Evolutionary conservation across 2,329 filamentous ascomycete species (phyloP).

Genomic region (Purpureocillium lavendulum): DNA sequence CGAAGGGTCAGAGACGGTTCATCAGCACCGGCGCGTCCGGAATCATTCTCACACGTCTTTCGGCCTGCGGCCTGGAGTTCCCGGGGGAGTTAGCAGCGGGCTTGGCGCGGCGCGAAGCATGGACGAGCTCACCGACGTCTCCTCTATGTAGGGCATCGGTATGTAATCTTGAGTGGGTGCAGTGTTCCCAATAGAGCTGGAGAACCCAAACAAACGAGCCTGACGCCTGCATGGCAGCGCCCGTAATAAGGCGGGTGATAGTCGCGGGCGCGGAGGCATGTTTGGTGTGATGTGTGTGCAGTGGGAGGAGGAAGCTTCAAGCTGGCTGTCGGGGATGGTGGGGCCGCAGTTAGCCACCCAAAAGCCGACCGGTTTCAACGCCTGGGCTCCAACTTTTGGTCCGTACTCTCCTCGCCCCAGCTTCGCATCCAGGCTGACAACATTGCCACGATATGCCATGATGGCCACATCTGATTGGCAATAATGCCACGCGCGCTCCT

Average conservation of each 20-base stretch:
- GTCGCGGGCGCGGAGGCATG: slow-evolving; percentile 22
- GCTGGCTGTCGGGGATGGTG: no score
- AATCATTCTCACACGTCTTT: slow-evolving; percentile 56
- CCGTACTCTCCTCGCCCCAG: no score
- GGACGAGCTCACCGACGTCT: slow-evolving; percentile 26
- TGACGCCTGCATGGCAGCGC: slow-evolving; percentile 23
- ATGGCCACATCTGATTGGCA: no score
- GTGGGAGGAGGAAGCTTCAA: slow-evolving; percentile 2
- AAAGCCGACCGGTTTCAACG: no score
- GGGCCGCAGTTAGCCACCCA: no score
- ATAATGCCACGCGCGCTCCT: no score
- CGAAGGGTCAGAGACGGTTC: slow-evolving; percentile 9
- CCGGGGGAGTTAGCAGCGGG: slow-evolving; percentile 15
- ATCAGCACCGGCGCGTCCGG: no score
- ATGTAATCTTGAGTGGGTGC: slow-evolving; percentile 30
- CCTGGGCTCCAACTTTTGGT: no score
- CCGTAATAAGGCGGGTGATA: slow-evolving; percentile 23
- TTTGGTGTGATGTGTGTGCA: neutral
- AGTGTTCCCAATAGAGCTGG: slow-evolving; percentile 17
- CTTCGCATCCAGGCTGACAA: no score
- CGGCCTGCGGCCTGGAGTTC: slow-evolving; percentile 61
- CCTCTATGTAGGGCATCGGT: slow-evolving; percentile 50
- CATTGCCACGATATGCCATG: no score
- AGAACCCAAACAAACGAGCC: slow-evolving; percentile 35
- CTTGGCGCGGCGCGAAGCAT: neutral